These are phyloP conservation scores for Rhynchospora pubera DNA, from an alignment of 176 grass and related monocot species.

Conservation along the genomic window DNA sequence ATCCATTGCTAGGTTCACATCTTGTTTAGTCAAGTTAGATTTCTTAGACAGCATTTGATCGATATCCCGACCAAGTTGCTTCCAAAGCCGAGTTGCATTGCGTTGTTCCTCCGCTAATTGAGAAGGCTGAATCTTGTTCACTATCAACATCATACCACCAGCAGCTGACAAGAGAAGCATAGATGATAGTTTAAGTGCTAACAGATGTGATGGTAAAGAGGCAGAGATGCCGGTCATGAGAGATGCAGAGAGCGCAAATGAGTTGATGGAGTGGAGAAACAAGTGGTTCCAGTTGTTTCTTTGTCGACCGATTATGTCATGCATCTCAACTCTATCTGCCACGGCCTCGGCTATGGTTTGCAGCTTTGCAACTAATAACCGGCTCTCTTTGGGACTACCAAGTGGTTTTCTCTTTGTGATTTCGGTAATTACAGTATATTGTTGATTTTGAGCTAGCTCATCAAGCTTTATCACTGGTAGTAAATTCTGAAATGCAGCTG, in stretches of 20 bases:
- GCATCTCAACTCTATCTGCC: constrained; percentile 30
- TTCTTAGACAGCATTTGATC: background rate
- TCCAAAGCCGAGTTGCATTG: constrained; percentile 29
- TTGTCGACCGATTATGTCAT: constrained; percentile 27
- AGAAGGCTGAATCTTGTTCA: constrained; percentile 37
- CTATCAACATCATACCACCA: constrained; percentile 12
- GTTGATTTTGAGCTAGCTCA: background rate
- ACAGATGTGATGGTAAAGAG: background rate
- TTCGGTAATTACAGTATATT: background rate
- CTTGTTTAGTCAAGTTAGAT: background rate
- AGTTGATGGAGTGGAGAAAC: constrained; percentile 31
- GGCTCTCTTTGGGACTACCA: background rate
- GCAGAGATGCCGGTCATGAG: constrained; percentile 22
- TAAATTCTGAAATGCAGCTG: background rate
- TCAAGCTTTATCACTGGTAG: background rate
- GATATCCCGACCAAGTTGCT: constrained; percentile 22
- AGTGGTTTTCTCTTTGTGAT: background rate
- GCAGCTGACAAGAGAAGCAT: constrained; percentile 28
- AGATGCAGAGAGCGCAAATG: constrained; percentile 16
- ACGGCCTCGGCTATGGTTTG: constrained; percentile 4
- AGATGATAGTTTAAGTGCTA: constrained; percentile 29
- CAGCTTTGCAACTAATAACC: background rate
- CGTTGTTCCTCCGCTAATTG: constrained; percentile 38
- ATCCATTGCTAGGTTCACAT: background rate
- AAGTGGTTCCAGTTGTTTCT: constrained; percentile 38